Evolutionary conservation across 345 rosid species (phyloP).

Genomic region (Melaleuca quinquenervia): DNA sequence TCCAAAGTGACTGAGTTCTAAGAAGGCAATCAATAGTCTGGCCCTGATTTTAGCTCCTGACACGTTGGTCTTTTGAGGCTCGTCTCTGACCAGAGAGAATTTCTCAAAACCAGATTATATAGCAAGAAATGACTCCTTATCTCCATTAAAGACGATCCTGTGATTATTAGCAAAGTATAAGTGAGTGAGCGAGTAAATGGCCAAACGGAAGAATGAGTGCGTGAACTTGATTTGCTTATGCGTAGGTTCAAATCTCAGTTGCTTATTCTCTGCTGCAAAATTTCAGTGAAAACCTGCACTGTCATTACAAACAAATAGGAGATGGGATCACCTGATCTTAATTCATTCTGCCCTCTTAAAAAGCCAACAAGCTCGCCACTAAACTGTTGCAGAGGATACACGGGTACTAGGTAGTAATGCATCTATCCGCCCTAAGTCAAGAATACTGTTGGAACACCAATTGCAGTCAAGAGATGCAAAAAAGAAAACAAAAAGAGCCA

Average conservation of each 20-base stretch:
- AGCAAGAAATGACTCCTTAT: not conserved
- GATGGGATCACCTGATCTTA: not conserved
- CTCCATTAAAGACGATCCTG: accelerated
- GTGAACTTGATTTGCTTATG: not conserved
- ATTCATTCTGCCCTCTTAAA: not conserved
- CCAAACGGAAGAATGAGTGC: not conserved
- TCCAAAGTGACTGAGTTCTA: not conserved
- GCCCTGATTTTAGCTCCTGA: accelerated
- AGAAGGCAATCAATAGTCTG: not conserved
- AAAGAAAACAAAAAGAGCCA: not conserved
- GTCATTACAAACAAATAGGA: not conserved
- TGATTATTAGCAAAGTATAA: not conserved
- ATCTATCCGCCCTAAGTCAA: not conserved
- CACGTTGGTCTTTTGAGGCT: not conserved
- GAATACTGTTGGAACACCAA: not conserved
- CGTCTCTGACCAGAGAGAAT: accelerated
- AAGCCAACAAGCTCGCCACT: not conserved
- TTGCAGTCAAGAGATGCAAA: not conserved
- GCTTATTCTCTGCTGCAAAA: not conserved
- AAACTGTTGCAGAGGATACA: not conserved
- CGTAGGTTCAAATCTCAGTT: not conserved
- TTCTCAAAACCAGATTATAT: not conserved
- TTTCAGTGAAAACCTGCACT: not conserved
- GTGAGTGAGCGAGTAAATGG: not conserved
- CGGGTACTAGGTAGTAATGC: not conserved